Conservation (phyloP, 164 flowering plant genomes). For the Dillenia suffruticosa region DNA sequence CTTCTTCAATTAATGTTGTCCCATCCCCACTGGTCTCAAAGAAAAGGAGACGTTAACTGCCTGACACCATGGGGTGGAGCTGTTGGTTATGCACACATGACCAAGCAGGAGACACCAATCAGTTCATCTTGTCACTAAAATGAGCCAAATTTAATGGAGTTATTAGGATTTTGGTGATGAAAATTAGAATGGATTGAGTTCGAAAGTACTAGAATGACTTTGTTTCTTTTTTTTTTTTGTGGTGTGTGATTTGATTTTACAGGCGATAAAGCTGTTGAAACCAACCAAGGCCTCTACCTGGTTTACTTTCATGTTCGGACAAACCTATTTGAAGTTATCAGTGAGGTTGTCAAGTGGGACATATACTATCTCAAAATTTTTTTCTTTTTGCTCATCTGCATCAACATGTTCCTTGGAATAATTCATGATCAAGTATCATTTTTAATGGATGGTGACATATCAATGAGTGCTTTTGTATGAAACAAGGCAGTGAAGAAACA, state of each 20-base stretch:
- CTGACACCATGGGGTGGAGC: slow-evolving; percentile 26
- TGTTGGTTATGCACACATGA: slow-evolving; percentile 15
- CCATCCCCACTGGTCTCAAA: slow-evolving; percentile 4
- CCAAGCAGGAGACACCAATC: slow-evolving; percentile 18
- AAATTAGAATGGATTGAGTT: slow-evolving; percentile 13
- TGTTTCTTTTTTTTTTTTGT: slow-evolving; percentile 21
- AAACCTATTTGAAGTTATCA: slow-evolving; percentile 88
- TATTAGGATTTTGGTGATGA: slow-evolving; percentile 15
- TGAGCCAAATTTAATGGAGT: slow-evolving; percentile 21
- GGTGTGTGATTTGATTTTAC: slow-evolving; percentile 39
- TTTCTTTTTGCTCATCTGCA: too few relatives aligned
- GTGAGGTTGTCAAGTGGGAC: slow-evolving; percentile 79
- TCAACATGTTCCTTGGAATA: too few relatives aligned
- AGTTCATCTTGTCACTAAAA: slow-evolving; percentile 9
- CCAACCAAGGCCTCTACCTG: slow-evolving; percentile 63
- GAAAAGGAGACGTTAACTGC: slow-evolving; percentile 4
- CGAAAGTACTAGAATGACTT: slow-evolving; percentile 28
- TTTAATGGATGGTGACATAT: neutral
- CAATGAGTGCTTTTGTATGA: slow-evolving; percentile 9
- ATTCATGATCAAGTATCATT: neutral
- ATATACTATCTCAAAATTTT: neutral
- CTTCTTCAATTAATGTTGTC: slow-evolving; percentile 9
- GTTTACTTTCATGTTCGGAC: slow-evolving; percentile 90
- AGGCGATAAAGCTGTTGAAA: slow-evolving; percentile 73
- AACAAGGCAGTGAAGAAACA: slow-evolving; percentile 82